These are phyloP conservation scores for Anacardium occidentale DNA, from an alignment of 345 rosid genomes.

Conservation along the genomic window DNA sequence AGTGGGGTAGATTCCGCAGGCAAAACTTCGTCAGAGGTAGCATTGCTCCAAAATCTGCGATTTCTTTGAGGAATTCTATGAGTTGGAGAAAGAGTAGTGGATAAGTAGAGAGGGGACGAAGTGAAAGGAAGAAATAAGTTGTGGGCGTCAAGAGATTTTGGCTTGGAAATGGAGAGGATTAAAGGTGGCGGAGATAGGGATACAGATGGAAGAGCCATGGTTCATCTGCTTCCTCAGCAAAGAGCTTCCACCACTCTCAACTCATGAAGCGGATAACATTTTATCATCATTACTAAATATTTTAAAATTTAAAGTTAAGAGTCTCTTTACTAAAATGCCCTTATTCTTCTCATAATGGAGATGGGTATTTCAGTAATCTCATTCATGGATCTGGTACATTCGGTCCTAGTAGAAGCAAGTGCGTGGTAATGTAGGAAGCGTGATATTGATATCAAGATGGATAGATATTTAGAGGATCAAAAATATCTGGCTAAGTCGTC, in stretches of 20 bases:
- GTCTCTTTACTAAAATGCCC: no score
- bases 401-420: neutral
- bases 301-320: no score
- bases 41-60: conserved; percentile 39
- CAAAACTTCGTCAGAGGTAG: conserved; percentile 45
- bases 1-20: conserved; percentile 30
- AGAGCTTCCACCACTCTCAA: neutral
- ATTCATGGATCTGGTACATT: neutral
- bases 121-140: conserved; percentile 10
- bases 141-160: conserved; percentile 29
- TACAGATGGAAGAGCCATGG: conserved; percentile 31
- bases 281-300: no score
- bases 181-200: conserved; percentile 10
- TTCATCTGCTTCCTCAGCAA: conserved; percentile 13
- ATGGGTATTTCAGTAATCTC: conserved; percentile 13
- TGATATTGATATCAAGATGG: neutral
- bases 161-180: conserved; percentile 30
- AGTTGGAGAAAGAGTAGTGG: conserved; percentile 15
- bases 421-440: conserved; percentile 21
- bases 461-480: conserved; percentile 61
- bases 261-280: neutral
- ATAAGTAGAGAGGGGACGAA: conserved; percentile 23
- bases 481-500: conserved; percentile 73
- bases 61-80: conserved; percentile 18
- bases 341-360: neutral